Evolutionary conservation across 1,139 yeast genomes (phyloP), one percentile per base, ranked within the genome.

Genomic region (Lodderomyces orthopsilosis): DNA sequence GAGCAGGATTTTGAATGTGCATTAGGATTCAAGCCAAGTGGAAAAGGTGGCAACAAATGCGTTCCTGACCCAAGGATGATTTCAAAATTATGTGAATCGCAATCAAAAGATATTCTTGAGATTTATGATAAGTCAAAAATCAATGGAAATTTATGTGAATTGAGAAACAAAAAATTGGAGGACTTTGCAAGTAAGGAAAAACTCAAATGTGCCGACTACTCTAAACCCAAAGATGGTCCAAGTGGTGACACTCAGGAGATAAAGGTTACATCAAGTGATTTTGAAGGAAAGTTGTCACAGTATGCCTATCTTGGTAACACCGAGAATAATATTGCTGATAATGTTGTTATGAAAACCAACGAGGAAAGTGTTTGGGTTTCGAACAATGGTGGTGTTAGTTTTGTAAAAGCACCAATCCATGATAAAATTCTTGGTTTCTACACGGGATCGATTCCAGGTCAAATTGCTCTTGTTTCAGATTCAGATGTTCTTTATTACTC

Each of bases 1-100:
- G 76, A 66, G 12, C 55, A 51, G 6, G 96, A 90, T 59, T 85
- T 76, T 53, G 96, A 90, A 60, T 90, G 97, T 63, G 75, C 75
- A 4, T 68, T 63, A 34, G 87, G 85, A 4, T 87, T 84, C 55
- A 52, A 46, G 19, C 41, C 59, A 4, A 66, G 72, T 40, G 66
- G 64, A 0, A 65, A 72, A 37, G 52, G 52, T 13, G 47, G 47
- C 4, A 76, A 73, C 3, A 63, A 62, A 6, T 88, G 96, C 65
- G 75, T 73, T 13, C 83, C 85, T 1, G 79, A 79, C 45, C 55
- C 55, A 13, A 56, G 56, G 4, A 52, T 57, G 14, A 54, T 78
- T 38, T 51, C 43, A 15, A 54, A 46, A 35, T 48, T 51, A 58
- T 79, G 71, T 50, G 47, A 26, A 40, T 54, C 41, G 38, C 18